These are phyloP conservation scores for Cadophora luteo-olivacea DNA, from an alignment of 2,329 filamentous ascomycete species.

Conservation along the genomic window DNA sequence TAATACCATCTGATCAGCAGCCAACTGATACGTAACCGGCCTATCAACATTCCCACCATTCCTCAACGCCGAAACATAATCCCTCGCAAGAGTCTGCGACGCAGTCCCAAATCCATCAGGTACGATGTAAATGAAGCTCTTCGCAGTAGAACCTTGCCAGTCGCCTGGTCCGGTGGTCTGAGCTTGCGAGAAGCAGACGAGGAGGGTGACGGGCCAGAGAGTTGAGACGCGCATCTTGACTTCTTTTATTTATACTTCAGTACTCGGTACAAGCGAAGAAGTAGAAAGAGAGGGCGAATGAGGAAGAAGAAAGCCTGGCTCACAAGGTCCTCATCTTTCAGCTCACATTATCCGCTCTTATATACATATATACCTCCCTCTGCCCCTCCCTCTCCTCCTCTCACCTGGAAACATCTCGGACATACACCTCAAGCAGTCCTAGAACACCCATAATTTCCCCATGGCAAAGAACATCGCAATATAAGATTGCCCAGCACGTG, in stretches of 20 bases:
- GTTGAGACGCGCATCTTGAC: conserved; percentile 19
- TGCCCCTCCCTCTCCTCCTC: neutral
- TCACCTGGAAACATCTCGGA: neutral
- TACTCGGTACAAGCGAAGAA: neutral
- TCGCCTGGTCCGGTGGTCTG: neutral
- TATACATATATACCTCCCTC: neutral
- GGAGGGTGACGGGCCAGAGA: neutral
- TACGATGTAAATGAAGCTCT: conserved; percentile 20
- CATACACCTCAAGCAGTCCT: neutral
- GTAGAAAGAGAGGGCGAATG: conserved; percentile 1
- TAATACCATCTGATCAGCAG: conserved; percentile 21
- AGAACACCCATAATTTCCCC: neutral
- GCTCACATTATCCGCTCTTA: neutral
- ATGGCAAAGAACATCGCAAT: neutral
- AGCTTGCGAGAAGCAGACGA: conserved; percentile 2
- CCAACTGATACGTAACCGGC: conserved; percentile 15
- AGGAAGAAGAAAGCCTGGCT: neutral
- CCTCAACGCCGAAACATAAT: conserved; percentile 9
- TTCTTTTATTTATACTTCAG: neutral
- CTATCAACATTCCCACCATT: conserved; percentile 10
- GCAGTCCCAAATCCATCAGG: conserved; percentile 18
- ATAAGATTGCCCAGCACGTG: conserved; percentile 5
- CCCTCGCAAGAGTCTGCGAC: conserved; percentile 13
- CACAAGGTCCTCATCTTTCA: conserved; percentile 2
- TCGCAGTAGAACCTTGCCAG: conserved; percentile 7